Base-by-base conservation (phyloP, 2,329 filamentous ascomycete species). In the Apiospora malaysiana region DNA sequence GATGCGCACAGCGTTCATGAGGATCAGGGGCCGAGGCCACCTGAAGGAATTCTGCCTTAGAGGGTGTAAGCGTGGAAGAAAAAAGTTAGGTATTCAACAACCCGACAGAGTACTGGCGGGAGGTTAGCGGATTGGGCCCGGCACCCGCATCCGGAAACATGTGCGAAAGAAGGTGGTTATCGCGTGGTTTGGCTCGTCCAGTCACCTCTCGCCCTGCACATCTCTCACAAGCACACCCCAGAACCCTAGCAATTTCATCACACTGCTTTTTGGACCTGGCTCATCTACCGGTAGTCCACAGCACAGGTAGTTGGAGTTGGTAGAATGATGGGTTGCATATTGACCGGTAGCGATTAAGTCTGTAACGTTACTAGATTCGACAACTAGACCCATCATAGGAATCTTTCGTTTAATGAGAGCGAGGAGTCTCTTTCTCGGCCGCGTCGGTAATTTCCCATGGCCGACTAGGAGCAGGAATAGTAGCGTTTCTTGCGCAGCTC, bases 331-430 rank as follows among this genome's bases (percentile, higher is more conserved):
- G 56, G 56, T 63, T 63, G 56, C 32, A 63, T 40, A 14, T 40
- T 63, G 32, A n/a, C 32, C 56, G 18, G 10, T 6, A 14, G 32
- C 9, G 56, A 63, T 63, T 10, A 14, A 63, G 9, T 63, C 12
- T 63, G 56, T n/a, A 63, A 63, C 56, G 56, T 63, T 63, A 63
- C 56, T 18, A 40, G 40, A 10, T 63, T 32, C 7, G 56, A 63
- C 2, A 32, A 32, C 32, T 32, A 40, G 14, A 5, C n/a, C 9
- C 32, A 63, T 40, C 18, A 32, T 10, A 63, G 56, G 4, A 32
- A 32, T 32, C n/a, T 23, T 63, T 63, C 5, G 51, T 3, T 21
- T n/a, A 16, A 8, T 21, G 25, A 5, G 18, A n/a, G n/a, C n/a
- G n/a, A n/a, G n/a, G n/a, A 40, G 32, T 40, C 7, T 51, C 23